Percentiles rank a stretch among this genome's conserved stretches.
These are phyloP conservation scores for Solanum sejunctum DNA, from an alignment of 257 asterid species.

Conservation along the genomic window DNA sequence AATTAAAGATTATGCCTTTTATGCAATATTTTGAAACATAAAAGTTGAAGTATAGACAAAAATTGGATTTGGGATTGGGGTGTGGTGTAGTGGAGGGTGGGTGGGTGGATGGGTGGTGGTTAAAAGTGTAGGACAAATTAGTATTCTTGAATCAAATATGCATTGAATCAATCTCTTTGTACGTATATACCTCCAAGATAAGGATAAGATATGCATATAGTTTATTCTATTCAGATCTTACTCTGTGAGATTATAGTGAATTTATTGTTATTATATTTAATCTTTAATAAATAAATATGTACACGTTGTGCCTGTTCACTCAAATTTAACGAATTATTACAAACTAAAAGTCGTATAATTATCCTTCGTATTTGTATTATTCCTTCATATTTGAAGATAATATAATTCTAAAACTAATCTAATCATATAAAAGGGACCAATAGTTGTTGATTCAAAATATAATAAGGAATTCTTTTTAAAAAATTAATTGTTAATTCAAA, in stretches of 20 bases:
- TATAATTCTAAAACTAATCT: no score
- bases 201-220: rapidly evolving
- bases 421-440: neutral
- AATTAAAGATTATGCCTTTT: neutral
- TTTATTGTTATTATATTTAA: neutral
- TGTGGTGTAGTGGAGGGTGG: neutral
- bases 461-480: no score
- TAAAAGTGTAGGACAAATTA: neutral
- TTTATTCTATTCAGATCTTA: rapidly evolving
- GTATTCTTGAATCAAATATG: neutral
- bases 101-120: neutral
- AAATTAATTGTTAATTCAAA: neutral
- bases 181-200: no score
- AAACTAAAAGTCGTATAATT: neutral
- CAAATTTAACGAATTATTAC: neutral
- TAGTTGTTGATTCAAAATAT: no score
- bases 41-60: neutral
- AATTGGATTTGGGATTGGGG: neutral
- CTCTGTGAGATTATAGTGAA: rapidly evolving
- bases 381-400: no score
- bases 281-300: neutral
- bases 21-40: neutral
- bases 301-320: neutral
- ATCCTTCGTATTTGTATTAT: neutral
- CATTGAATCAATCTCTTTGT: no score